Percentiles rank a stretch among this genome's conserved stretches.
phyloP scores from a whole-genome alignment of 768 basidiomycete genomes.

The Inosperma sp. region DNA sequence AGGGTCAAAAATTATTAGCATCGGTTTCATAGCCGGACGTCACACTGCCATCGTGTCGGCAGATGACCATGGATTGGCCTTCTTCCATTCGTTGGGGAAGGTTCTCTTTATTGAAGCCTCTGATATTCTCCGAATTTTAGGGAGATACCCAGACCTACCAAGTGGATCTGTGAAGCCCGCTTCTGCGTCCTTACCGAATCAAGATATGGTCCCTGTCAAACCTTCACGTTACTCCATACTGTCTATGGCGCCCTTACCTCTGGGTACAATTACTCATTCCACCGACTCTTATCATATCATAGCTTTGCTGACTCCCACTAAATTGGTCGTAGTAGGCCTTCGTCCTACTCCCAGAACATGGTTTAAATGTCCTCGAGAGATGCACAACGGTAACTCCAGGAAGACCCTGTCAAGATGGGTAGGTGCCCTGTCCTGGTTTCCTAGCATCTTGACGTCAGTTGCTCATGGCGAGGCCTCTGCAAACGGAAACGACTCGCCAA shows the following conservation, averaged over 20 bases:
- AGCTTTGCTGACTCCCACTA: constrained; percentile 83
- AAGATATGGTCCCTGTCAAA: constrained; percentile 37
- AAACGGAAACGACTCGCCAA: constrained; percentile 19
- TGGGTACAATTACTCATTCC: constrained; percentile 66
- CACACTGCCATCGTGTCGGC: constrained; percentile 91
- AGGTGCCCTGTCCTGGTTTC: constrained; percentile 80
- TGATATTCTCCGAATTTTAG: constrained; percentile 90
- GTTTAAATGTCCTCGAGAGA: constrained; percentile 66
- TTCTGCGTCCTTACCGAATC: constrained; percentile 22
- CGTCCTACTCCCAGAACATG: constrained; percentile 92
- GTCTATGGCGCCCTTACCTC: constrained; percentile 74
- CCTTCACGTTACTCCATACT: constrained; percentile 61
- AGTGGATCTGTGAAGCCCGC: constrained; percentile 10
- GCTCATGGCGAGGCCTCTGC: constrained; percentile 1
- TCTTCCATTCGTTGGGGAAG: constrained; percentile 92
- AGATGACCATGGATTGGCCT: constrained; percentile 87
- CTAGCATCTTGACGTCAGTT: constrained; percentile 42
- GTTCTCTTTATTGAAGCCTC: constrained; percentile 93
- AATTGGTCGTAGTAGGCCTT: constrained; percentile 88
- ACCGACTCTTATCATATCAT: constrained; percentile 78
- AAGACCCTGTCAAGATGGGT: constrained; percentile 46
- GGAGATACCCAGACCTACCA: constrained; percentile 70
- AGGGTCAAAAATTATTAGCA: constrained; percentile 71
- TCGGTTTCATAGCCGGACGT: constrained; percentile 85
- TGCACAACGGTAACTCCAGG: constrained; percentile 40